Conservation (phyloP, 176 grass and related monocot species). For the Carex pumila region DNA sequence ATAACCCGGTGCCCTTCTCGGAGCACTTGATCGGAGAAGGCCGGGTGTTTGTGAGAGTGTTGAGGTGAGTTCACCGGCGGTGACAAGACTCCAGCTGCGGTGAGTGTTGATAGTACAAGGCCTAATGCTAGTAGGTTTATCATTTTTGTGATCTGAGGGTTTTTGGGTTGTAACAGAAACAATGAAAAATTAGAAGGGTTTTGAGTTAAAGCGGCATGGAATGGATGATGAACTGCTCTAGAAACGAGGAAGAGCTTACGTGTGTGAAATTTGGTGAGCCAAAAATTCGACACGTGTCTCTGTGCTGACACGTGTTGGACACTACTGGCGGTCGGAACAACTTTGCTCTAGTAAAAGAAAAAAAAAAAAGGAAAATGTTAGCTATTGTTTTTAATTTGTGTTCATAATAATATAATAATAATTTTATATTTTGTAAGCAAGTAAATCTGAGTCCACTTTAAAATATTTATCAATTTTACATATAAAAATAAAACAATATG, state of each 20-base stretch:
- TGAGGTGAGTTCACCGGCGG: constrained; percentile 24
- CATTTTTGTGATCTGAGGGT: constrained; percentile 24
- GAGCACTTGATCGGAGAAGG: constrained; percentile 24
- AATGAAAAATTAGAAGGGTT: not conserved
- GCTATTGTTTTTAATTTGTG: too few species aligned
- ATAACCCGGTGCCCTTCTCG: constrained; percentile 61
- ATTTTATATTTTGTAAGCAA: too few species aligned
- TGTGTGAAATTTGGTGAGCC: not conserved
- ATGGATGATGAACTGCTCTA: too few species aligned
- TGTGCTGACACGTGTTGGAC: not conserved
- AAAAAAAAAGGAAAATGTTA: not conserved
- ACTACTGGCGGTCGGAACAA: not conserved
- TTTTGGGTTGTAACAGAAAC: not conserved
- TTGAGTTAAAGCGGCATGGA: not conserved
- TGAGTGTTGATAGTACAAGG: constrained; percentile 58
- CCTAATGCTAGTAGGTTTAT: constrained; percentile 63
- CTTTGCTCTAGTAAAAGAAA: too few species aligned
- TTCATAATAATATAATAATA: too few species aligned
- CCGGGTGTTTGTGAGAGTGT: not conserved
- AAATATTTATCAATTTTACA: too few species aligned
- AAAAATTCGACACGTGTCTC: not conserved
- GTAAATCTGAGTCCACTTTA: too few species aligned
- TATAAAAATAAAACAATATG: too few species aligned
- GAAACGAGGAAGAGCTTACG: not conserved
- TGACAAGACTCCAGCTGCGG: constrained; percentile 50